Evolutionary conservation across 2,329 filamentous ascomycete genomes (phyloP).

Genomic region (Diaporthe amygdali): DNA sequence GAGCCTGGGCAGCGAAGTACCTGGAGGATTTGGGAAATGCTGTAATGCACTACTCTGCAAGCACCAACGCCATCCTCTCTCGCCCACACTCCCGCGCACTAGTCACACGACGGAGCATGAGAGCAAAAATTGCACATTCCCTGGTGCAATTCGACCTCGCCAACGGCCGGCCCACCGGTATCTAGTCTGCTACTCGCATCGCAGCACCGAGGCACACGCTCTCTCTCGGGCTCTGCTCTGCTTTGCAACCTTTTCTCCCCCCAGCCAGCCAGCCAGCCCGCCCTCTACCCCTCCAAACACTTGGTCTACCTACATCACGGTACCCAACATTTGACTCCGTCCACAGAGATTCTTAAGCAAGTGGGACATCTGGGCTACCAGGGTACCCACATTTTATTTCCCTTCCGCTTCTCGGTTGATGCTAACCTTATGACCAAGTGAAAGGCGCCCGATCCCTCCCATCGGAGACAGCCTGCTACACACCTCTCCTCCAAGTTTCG

Average conservation of each 20-base stretch:
- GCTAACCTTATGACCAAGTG: slow-evolving; percentile 1
- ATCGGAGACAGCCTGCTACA: neutral
- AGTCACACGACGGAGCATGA: neutral
- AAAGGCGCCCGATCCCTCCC: neutral
- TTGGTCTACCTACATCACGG: neutral
- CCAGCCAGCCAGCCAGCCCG: neutral
- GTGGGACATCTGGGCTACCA: slow-evolving; percentile 9
- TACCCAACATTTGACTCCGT: neutral
- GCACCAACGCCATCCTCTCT: neutral
- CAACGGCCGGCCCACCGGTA: neutral
- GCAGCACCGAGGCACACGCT: neutral
- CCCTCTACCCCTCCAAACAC: slow-evolving; percentile 5
- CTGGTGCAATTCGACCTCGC: neutral
- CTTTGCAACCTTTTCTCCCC: neutral
- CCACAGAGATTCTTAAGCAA: neutral
- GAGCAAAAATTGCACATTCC: neutral
- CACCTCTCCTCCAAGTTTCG: neutral
- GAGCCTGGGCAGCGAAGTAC: neutral
- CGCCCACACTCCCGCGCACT: neutral
- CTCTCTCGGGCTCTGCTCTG: neutral
- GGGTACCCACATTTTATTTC: slow-evolving; percentile 15
- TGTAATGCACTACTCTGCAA: neutral
- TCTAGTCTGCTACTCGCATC: neutral
- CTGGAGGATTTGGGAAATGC: neutral
- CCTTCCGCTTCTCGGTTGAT: slow-evolving; percentile 13